Base-by-base conservation (phyloP, 352 stramenopile species). In the Phytophthora chlamydospora region DNA sequence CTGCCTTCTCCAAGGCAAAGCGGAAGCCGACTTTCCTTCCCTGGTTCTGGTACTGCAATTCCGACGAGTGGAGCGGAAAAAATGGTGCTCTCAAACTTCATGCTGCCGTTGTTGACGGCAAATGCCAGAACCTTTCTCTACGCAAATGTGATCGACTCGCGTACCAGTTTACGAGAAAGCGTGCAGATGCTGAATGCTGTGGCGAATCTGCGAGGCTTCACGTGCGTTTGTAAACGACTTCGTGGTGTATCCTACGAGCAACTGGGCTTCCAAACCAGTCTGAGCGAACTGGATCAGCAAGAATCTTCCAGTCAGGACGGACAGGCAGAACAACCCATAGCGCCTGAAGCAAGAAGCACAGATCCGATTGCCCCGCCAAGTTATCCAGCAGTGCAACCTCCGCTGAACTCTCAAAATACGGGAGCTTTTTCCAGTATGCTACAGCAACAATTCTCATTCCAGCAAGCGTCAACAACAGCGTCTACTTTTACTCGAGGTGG, bases 81-180 rank as follows among this genome's bases (percentile, higher is more conserved):
- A 38, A 80, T 76, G 71, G 24, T 67, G 24, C 60, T 91, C 11
- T 83, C 76, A 5, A 88, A 82, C 35, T 91, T 91, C n/a, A 60
- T 90, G 39, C 55, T 77, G 12, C 83, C 80, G 19, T 63, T 91
- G 14, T 47, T 91, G 34, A 85, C 75, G 1, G 65, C 75, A 11
- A 91, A 89, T 44, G 68, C 78, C 0, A 78, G 78, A 59, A 85
- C 75, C 4, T 92, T 89, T 36, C 24, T 90, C 12, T 88, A 89
- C 42, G 73, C 66, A 21, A 88, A 89, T 38, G 76, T 90, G 7
- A 88, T 89, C 49, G 80, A 92, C 58, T 90, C 76, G 11, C 76
- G 83, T 29, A 61, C 80, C 9, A 90, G 71, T 67, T 63, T 90
- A 9, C 66, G 76, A 14, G 80, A 92, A 47, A 80, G 75, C 36